A percentile compares a stretch with the other conserved stretches of the same genome.
These are phyloP conservation scores for Rhodotorula diobovata DNA, from an alignment of 768 basidiomycete genomes.

Conservation along the genomic window DNA sequence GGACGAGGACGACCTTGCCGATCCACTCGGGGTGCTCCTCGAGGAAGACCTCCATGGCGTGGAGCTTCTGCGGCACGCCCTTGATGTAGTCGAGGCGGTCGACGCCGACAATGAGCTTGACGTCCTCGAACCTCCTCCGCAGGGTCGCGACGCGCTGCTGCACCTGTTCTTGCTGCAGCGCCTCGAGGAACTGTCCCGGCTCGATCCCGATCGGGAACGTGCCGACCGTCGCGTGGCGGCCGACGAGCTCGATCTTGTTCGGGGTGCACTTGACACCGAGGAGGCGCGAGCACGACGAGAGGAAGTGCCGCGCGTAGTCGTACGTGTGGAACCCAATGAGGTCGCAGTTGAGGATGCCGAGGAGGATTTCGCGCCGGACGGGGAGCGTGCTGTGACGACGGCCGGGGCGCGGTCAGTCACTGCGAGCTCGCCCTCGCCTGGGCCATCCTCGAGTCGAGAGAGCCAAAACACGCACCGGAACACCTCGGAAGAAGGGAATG, in stretches of 20 bases:
- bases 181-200: slow-evolving; percentile 82
- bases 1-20: slow-evolving; percentile 94
- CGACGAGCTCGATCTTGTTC: slow-evolving; percentile 89
- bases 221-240: slow-evolving; percentile 90
- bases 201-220: slow-evolving; percentile 99
- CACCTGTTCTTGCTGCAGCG: slow-evolving; percentile 74
- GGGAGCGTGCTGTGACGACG: slow-evolving; percentile 70
- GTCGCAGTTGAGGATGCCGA: slow-evolving; percentile 91
- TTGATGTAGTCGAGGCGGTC: slow-evolving; percentile 99
- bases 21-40: slow-evolving; percentile 99
- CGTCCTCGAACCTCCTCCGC: slow-evolving; percentile 83
- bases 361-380: slow-evolving; percentile 93
- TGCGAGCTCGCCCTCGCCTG: not conserved
- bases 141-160: slow-evolving; percentile 71
- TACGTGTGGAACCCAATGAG: slow-evolving; percentile 99
- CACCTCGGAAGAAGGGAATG: slow-evolving; percentile 95
- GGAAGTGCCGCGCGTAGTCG: slow-evolving; percentile 98
- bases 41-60: slow-evolving; percentile 92
- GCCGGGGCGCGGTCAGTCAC: not conserved
- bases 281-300: slow-evolving; percentile 95
- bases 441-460: not conserved
- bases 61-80: slow-evolving; percentile 96
- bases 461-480: slow-evolving; percentile 77
- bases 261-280: slow-evolving; percentile 93
- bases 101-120: slow-evolving; percentile 96